Evolutionary conservation across 1,139 yeast genomes (phyloP).

Genomic region (Wickerhamomyces sp.): DNA sequence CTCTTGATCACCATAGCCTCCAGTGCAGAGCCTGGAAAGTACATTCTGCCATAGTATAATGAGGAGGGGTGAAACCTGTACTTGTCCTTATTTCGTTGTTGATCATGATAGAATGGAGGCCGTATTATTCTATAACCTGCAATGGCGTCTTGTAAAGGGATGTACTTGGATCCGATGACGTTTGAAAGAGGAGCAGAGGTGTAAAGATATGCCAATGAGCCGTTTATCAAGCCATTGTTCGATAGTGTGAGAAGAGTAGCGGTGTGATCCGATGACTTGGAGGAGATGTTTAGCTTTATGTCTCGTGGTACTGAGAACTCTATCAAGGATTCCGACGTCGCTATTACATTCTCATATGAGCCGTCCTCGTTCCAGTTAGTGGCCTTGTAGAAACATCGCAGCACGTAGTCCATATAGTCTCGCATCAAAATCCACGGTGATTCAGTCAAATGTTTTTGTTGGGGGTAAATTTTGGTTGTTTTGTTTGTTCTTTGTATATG

Average conservation of each 20-base stretch:
- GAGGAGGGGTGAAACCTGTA: constrained; percentile 22
- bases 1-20: constrained; percentile 86
- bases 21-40: constrained; percentile 79
- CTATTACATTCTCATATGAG: constrained; percentile 66
- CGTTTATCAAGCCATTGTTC: constrained; percentile 65
- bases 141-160: constrained; percentile 68
- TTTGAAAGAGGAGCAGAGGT: constrained; percentile 55
- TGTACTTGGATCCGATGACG: constrained; percentile 47
- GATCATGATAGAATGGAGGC: constrained; percentile 35
- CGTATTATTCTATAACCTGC: constrained; percentile 64
- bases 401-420: constrained; percentile 81
- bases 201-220: constrained; percentile 80
- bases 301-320: constrained; percentile 77
- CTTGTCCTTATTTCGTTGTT: not conserved
- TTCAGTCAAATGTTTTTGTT: not conserved
- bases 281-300: constrained; percentile 60
- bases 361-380: constrained; percentile 79
- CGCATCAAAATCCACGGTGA: constrained; percentile 42
- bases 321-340: constrained; percentile 60
- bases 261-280: constrained; percentile 66
- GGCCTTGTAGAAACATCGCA: constrained; percentile 60
- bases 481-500: no score
- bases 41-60: constrained; percentile 76
- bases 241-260: constrained; percentile 74
- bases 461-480: not conserved